These are phyloP conservation scores for Candida sp. DNA, from an alignment of 1,139 yeast genomes.

Conservation along the genomic window DNA sequence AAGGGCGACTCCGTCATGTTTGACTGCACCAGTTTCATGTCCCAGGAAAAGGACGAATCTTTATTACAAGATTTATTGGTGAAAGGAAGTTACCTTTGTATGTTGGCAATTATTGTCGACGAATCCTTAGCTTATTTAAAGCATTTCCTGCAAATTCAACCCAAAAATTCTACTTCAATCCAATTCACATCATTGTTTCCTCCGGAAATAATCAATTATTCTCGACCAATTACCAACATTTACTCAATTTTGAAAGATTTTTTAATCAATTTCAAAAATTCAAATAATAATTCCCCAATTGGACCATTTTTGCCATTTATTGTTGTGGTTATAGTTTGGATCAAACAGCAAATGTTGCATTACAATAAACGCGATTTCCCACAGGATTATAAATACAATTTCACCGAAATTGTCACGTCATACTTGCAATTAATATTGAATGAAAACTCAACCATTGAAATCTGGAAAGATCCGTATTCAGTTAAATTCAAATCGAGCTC, in stretches of 20 bases:
- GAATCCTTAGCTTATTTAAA: constrained; percentile 19
- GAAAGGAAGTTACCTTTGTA: constrained; percentile 27
- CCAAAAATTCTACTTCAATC: not conserved
- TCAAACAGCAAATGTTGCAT: constrained; percentile 19
- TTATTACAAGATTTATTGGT: constrained; percentile 5
- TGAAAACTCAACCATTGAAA: constrained; percentile 16
- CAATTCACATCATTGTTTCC: constrained; percentile 25
- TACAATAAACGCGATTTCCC: constrained; percentile 13
- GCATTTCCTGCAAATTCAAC: not conserved
- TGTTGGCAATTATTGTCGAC: constrained; percentile 30
- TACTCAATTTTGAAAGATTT: constrained; percentile 1
- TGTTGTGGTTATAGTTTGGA: constrained; percentile 19
- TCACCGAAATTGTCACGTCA: constrained; percentile 15
- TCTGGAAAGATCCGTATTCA: constrained; percentile 38
- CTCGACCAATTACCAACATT: not conserved
- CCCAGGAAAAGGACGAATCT: not conserved
- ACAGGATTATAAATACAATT: constrained; percentile 14
- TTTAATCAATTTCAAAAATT: not conserved
- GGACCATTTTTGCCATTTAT: constrained; percentile 19
- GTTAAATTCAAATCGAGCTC: constrained; percentile 16
- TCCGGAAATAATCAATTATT: constrained; percentile 12
- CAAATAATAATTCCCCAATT: constrained; percentile 3
- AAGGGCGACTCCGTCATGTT: constrained; percentile 12
- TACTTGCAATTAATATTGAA: constrained; percentile 14
- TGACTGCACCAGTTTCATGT: constrained; percentile 1